phyloP scores from a whole-genome alignment of 257 asterid species.

The Handroanthus guayacan region DNA sequence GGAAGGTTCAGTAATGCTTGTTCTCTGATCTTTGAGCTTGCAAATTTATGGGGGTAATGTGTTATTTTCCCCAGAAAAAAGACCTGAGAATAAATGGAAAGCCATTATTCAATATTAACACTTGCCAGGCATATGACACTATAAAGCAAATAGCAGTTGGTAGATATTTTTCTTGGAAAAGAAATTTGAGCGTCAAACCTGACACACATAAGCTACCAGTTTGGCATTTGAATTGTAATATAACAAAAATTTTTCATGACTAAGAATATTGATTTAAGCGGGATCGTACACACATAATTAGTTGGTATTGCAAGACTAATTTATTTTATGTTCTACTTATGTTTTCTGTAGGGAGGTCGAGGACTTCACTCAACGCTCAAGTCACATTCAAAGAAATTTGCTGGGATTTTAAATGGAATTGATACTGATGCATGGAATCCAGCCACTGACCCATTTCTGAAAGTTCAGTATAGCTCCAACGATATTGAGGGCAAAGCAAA shows the following conservation, averaged over 20 bases:
- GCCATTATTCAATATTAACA: not conserved
- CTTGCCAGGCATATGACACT: not conserved
- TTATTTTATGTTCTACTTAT: conserved; percentile 31
- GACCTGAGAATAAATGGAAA: not conserved
- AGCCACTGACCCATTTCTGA: conserved; percentile 74
- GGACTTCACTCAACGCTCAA: conserved; percentile 82
- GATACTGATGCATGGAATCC: conserved; percentile 98
- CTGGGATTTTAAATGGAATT: conserved; percentile 92
- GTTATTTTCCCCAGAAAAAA: not conserved
- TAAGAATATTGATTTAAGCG: conserved; percentile 13
- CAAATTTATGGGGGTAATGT: conserved; percentile 4
- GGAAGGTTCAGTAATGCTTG: conserved; percentile 11
- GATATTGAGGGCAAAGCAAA: conserved; percentile 80
- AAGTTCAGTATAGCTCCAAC: conserved; percentile 73
- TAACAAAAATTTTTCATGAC: not conserved
- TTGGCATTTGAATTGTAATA: not conserved
- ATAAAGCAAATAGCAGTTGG: not conserved
- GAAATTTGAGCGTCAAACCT: conserved; percentile 9
- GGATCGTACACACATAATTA: not conserved
- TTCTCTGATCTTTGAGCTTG: not conserved
- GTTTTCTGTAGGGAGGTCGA: conserved; percentile 75
- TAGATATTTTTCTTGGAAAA: not conserved
- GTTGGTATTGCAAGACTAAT: conserved; percentile 4
- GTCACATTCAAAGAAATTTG: conserved; percentile 80
- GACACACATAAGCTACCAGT: conserved; percentile 6